These are phyloP conservation scores for Schizonepeta tenuifolia DNA, from an alignment of 257 asterid genomes.

Conservation along the genomic window DNA sequence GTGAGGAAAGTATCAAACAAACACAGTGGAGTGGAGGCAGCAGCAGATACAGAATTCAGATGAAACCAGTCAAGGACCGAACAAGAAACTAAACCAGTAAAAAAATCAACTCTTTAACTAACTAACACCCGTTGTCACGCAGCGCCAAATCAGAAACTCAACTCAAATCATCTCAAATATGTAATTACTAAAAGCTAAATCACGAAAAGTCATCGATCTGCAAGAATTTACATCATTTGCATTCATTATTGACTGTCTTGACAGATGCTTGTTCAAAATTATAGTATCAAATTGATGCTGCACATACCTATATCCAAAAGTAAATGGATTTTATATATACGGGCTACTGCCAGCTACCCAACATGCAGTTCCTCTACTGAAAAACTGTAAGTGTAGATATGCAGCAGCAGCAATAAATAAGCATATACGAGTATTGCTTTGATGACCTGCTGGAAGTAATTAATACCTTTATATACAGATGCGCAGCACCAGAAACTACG, in stretches of 20 bases:
- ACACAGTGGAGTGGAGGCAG: background rate
- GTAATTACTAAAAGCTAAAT: background rate
- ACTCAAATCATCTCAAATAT: background rate
- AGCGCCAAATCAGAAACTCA: background rate
- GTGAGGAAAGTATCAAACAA: background rate
- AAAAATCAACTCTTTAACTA: background rate
- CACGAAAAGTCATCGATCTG: background rate
- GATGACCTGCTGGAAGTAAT: background rate
- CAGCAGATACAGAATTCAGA: background rate
- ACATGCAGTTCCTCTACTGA: background rate
- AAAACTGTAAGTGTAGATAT: background rate
- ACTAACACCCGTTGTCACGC: background rate
- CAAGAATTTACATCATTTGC: background rate
- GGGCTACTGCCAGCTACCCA: slow-evolving; percentile 6
- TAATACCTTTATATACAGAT: slow-evolving; percentile 28
- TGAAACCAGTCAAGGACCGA: background rate
- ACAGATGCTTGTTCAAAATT: background rate
- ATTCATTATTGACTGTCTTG: background rate
- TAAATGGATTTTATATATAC: slow-evolving; percentile 15
- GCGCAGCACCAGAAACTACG: background rate
- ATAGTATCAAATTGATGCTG: background rate
- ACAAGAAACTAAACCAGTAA: background rate
- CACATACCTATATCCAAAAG: slow-evolving; percentile 20
- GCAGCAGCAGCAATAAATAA: slow-evolving; percentile 7
- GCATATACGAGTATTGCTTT: slow-evolving; percentile 22